A percentile compares a stretch with the other conserved stretches of the same genome.
Conservation (phyloP, 176 grass and related monocot species). For the Avena sativa region DNA sequence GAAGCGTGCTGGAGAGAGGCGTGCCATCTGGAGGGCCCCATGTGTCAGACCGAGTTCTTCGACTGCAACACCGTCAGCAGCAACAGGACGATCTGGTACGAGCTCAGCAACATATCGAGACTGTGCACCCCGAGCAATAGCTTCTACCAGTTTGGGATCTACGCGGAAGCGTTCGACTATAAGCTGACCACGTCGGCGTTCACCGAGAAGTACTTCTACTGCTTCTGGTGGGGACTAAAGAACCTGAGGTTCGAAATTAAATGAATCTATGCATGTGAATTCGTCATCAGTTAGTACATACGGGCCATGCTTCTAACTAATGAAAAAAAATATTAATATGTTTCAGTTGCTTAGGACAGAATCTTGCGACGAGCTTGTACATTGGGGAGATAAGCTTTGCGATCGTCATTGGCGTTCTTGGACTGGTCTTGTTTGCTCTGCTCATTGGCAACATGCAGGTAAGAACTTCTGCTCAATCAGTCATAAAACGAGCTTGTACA, state of each 20-base stretch:
- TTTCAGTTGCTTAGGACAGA: constrained; percentile 83
- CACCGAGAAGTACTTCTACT: constrained; percentile 92
- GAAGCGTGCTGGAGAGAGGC: constrained; percentile 82
- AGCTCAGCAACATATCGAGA: constrained; percentile 54
- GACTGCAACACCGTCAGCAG: constrained; percentile 58
- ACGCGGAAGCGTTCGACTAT: constrained; percentile 64
- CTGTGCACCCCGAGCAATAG: constrained; percentile 63
- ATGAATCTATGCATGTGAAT: not conserved
- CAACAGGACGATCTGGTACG: constrained; percentile 55
- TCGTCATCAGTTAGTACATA: not conserved
- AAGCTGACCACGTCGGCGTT: constrained; percentile 75
- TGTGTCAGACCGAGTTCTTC: constrained; percentile 74
- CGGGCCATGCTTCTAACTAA: not conserved
- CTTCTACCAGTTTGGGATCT: constrained; percentile 90
- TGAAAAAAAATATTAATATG: no score
- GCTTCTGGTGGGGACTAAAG: constrained; percentile 99
- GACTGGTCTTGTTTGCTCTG: constrained; percentile 86
- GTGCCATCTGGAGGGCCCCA: constrained; percentile 53
- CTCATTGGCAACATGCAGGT: constrained; percentile 99
- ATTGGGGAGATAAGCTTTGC: constrained; percentile 82
- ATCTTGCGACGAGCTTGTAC: constrained; percentile 73
- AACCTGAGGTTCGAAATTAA: constrained; percentile 68
- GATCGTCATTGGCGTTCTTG: constrained; percentile 78
- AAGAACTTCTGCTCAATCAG: constrained; percentile 27
- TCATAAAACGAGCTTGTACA: not conserved